Base-by-base conservation (phyloP, 257 asterid genomes). In the Datura wrightii region DNA sequence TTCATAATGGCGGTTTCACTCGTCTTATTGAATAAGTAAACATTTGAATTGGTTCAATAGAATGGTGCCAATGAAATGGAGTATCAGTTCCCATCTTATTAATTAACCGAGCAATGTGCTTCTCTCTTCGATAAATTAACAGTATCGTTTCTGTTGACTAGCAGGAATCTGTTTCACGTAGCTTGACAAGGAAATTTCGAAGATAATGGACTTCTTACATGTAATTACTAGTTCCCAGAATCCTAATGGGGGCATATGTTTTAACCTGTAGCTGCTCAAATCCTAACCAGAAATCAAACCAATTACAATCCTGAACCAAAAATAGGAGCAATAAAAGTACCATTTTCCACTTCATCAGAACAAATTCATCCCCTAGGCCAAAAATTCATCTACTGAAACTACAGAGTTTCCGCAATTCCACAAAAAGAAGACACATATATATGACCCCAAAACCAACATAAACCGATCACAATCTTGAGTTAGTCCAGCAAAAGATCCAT, bases 271-370 rank as follows among this genome's bases (percentile, higher is more conserved):
- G 18, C 81, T 76, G 60, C 81, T 7, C 42, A 34, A 24, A 3
- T 41, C 42, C 62, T 3, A 52, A 76, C 39, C 19, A 74, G 37
- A 24, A 76, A 50, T 24, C 41, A 74, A 72, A 76, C 60, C 80
- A 74, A 48, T 74, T 19, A 48, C 59, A 50, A 50, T 34, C 62
- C 11, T 76, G 60, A 50, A 76, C 81, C 24, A 50, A 48, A 6
- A 1, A 76, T 3, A 76, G 10, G 44, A 50, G 60, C 44, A 76
- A 48, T 31, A 76, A 13, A 52, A 76, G 60, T 50, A 50, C 60
- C 80, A 76, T n/a, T 76, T 76, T 48, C 24, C 81, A 50, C 24
- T 48, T 76, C 46, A 76, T 44, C n/a, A 5, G 81, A 76, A 76
- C 24, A 48, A 44, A 52, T 7, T 50, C 60, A 31, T 19, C 81